A percentile compares a stretch with the other conserved stretches of the same genome.
These are phyloP conservation scores for Macadamia integrifolia DNA, from an alignment of 164 flowering plant genomes.

Conservation along the genomic window DNA sequence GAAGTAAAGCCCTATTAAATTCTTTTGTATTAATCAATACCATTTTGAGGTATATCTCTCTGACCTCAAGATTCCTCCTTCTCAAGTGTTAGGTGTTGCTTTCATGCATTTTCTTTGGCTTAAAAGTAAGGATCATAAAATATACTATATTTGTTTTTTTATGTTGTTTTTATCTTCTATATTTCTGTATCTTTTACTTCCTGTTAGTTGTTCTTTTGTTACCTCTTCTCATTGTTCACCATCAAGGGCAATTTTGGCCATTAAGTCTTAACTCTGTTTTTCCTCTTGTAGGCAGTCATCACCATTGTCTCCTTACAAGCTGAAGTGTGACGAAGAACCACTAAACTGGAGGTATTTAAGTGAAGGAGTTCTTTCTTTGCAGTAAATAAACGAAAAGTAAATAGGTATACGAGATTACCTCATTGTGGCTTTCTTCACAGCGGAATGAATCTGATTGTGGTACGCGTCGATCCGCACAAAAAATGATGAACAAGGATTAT, in stretches of 20 bases:
- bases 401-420: too few relatives aligned
- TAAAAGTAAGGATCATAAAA: too few relatives aligned
- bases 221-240: not conserved
- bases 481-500: too few relatives aligned
- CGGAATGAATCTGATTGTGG: too few relatives aligned
- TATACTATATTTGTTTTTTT: not conserved
- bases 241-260: not conserved
- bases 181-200: not conserved
- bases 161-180: not conserved
- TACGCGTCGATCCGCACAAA: too few relatives aligned
- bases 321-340: slow-evolving; percentile 85
- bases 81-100: too few relatives aligned
- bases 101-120: too few relatives aligned
- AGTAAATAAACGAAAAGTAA: too few relatives aligned
- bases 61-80: too few relatives aligned
- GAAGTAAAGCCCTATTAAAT: not conserved
- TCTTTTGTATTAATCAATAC: not conserved
- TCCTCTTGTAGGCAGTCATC: slow-evolving; percentile 52
- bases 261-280: slow-evolving; percentile 5
- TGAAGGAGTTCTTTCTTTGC: too few relatives aligned
- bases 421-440: not conserved
- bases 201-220: not conserved
- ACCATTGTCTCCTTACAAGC: slow-evolving; percentile 59
- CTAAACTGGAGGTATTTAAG: slow-evolving; percentile 42
- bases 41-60: too few relatives aligned